Evolutionary conservation across 139 green algal species (phyloP), one percentile per base, ranked within the genome.

Genomic region (Closterium sp.): DNA sequence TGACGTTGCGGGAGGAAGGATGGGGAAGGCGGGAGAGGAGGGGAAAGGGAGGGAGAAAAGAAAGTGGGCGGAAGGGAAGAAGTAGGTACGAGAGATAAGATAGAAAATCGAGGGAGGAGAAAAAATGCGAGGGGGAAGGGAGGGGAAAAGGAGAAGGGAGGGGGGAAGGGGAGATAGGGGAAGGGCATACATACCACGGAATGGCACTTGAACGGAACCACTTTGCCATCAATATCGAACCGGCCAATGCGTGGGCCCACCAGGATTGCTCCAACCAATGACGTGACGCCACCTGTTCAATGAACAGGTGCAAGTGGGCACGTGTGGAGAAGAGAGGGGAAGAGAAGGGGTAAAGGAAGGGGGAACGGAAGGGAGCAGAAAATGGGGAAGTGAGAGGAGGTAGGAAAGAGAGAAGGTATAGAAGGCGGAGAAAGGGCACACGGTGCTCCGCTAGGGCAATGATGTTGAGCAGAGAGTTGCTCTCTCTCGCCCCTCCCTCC

Each of bases 211-310:
- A 98, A 97, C 91, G 95, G 92, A 2, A 96, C 93, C 0, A 93
- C 88, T 30, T 88, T 92, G 81, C 97, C 97, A 84, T 98, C 95
- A 69, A 95, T 93, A 91, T 97, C 95, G 87, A 99, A 99, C 38
- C 97, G 95, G 5, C 98, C 98, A 10, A 97, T 96, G 93, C 98
- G 96, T 10, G 98, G 97, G 8, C 98, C 98, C 0, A 98, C 87
- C 43, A 99, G 94, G 86, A 90, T 96, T 33, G 95, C 95, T 30
- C 94, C 97, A 19, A 97, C 95, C 87, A 98, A 91, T 32, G 96
- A 96, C 87, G 97, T 97, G 55, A 96, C 94, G 85, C 97, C 97
- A 55, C 97, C 97, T 86, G 83, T 33, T 12, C 55, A 28, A 25
- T 0, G 55, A 76, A 1, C 55, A 76, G 55, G 43, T 66, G 43